These are phyloP conservation scores for Reticulascus tulasneorum DNA, from an alignment of 2,329 filamentous ascomycete genomes.

Conservation along the genomic window DNA sequence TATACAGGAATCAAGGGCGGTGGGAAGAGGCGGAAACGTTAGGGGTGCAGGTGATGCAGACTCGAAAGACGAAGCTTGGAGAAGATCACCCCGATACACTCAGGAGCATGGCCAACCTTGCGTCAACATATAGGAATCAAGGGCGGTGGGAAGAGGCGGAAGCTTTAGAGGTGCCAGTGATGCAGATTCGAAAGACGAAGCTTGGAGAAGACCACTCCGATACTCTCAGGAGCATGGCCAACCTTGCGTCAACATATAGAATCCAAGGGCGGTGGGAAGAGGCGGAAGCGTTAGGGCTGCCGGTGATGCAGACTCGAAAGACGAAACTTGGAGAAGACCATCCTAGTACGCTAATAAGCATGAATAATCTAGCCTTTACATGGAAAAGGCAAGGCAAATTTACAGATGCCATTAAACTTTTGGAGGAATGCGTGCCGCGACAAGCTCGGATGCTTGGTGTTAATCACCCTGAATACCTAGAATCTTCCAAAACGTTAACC, in stretches of 20 bases:
- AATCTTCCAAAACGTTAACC: too few species aligned
- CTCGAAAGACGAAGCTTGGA: conserved; percentile 10
- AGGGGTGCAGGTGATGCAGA: background rate
- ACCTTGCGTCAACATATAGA: conserved; percentile 7
- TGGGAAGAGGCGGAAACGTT: conserved; percentile 8
- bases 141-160: conserved; percentile 9
- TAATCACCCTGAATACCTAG: too few species aligned
- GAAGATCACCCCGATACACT: conserved; percentile 16
- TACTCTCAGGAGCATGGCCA: conserved; percentile 10
- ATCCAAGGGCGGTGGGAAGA: conserved; percentile 12
- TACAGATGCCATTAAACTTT: conserved; percentile 3
- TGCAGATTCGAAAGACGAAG: conserved; percentile 4
- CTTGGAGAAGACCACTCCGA: conserved; percentile 14
- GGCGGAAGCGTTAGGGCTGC: conserved; percentile 8
- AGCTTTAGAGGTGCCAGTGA: background rate
- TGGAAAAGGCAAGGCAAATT: conserved; percentile 2
- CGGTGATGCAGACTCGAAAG: conserved; percentile 1
- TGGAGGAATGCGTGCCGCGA: too few species aligned
- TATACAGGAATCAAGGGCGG: conserved; percentile 1
- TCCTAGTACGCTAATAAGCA: conserved; percentile 3
- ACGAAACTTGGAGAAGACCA: conserved; percentile 12
- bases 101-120: conserved; percentile 13
- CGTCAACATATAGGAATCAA: background rate
- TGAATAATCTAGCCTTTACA: background rate
- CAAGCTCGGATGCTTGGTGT: too few species aligned